A percentile compares a stretch with the other conserved stretches of the same genome.
Conservation (phyloP, 1,284 basidiomycete genomes). For the Trametes sp. region DNA sequence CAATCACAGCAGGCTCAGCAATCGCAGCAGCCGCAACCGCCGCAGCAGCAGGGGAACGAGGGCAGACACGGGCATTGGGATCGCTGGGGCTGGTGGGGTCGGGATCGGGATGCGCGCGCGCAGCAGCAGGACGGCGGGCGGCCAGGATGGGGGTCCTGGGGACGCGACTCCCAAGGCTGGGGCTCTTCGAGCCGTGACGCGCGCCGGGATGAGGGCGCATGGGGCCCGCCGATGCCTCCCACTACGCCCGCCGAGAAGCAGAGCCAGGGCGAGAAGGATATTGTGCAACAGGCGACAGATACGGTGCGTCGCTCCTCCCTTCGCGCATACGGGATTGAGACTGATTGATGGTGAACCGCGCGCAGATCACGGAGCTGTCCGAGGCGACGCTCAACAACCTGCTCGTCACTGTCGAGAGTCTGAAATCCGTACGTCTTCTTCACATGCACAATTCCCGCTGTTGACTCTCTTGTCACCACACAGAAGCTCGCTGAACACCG, state of each 20-base stretch:
- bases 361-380: constrained; percentile 68
- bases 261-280: constrained; percentile 54
- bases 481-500: constrained; percentile 71
- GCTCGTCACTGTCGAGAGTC: constrained; percentile 58
- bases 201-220: constrained; percentile 34
- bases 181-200: constrained; percentile 3
- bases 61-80: constrained; percentile 9
- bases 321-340: not conserved
- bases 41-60: constrained; percentile 3
- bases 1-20: too few species aligned
- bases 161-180: not conserved
- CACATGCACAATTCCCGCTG: not conserved
- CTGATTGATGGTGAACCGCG: constrained; percentile 4
- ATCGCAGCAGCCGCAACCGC: constrained; percentile 2
- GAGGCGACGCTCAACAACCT: constrained; percentile 74
- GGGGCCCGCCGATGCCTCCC: constrained; percentile 32
- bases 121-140: constrained; percentile 6
- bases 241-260: constrained; percentile 42
- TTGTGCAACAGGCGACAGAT: constrained; percentile 58
- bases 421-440: constrained; percentile 62
- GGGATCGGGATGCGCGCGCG: constrained; percentile 8
- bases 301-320: constrained; percentile 50
- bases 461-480: not conserved
- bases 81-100: constrained; percentile 24
- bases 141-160: not conserved